Base-by-base conservation (phyloP, 805 yeast species). In the Tetrapisispora taiwanensis region DNA sequence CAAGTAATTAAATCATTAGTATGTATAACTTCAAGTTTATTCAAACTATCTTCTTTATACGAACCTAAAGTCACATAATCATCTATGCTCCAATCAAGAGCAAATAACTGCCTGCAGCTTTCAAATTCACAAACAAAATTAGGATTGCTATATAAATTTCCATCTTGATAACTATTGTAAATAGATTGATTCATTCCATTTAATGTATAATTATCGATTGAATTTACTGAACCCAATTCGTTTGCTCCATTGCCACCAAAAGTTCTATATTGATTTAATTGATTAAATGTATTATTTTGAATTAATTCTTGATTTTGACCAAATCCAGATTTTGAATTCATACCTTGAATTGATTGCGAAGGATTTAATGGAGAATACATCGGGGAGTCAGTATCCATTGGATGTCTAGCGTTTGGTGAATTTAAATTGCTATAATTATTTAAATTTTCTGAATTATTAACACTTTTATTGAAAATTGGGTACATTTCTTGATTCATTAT, bases 21-120 rank as follows among this genome's bases (percentile, higher is more conserved):
- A 39, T 66, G 62, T 9, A 74, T 49, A 1, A 82, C 62, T 55
- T 78, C 79, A 22, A 88, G 59, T 51, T 76, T 75, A 63, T 89
- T 89, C 34, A 71, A 67, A 24, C 78, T 68, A 41, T 86, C 95
- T 60, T 89, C 97, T 46, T 84, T 75, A 58, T 79, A 86, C 0
- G 95, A 75, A 12, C 67, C 62, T 20, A 62, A 39, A 18, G 60
- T 53, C 10, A 61, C 59, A 19, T 53, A 50, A 46, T 62, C 66
- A 32, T 60, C 62, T 22, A 41, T 44, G 41, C 60, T 57, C 67
- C 67, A 62, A 43, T 60, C 64, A 22, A 61, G 36, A 8, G 56
- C 66, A 45, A 52, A 62, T 15, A 62, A 47, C 3, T 65, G 66
- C 24, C 51, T 53, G 36, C 49, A 46, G 3, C 60, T 48, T 38